Percentiles rank a stretch among this genome's conserved stretches.
phyloP scores from a whole-genome alignment of 306 rosid species.

The Sophora flavescens region DNA sequence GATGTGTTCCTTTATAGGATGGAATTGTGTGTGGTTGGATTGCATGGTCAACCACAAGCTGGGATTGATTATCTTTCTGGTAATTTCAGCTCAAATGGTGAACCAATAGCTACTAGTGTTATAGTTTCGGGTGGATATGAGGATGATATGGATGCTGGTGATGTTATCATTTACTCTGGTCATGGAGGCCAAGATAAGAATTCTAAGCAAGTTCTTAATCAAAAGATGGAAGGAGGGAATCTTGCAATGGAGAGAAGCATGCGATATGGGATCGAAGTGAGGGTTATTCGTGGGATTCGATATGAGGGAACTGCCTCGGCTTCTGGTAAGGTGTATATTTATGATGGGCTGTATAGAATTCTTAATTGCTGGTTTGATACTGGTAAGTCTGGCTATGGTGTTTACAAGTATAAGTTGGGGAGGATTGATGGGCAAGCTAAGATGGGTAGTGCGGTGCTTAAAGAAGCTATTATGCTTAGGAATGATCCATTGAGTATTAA shows the following conservation, averaged over 20 bases:
- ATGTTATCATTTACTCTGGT: constrained; percentile 84
- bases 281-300: constrained; percentile 85
- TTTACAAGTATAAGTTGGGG: constrained; percentile 77
- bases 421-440: constrained; percentile 88
- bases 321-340: constrained; percentile 78
- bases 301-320: constrained; percentile 56
- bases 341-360: constrained; percentile 90
- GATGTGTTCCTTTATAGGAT: constrained; percentile 84
- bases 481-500: constrained; percentile 57
- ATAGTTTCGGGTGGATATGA: constrained; percentile 95
- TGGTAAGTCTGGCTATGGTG: constrained; percentile 96
- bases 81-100: constrained; percentile 85
- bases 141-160: constrained; percentile 88
- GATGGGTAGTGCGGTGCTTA: constrained; percentile 82
- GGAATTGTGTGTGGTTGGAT: constrained; percentile 88
- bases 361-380: constrained; percentile 88
- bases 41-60: constrained; percentile 91
- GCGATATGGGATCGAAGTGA: constrained; percentile 93
- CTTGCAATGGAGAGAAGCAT: constrained; percentile 94
- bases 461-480: constrained; percentile 67
- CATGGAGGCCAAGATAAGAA: constrained; percentile 95
- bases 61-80: constrained; percentile 91
- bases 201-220: constrained; percentile 73
- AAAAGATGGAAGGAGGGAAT: constrained; percentile 92
- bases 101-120: constrained; percentile 92